Conservation (phyloP, 192 early-diverging fungal genomes). For the Hyaloraphidium curvatum region DNA sequence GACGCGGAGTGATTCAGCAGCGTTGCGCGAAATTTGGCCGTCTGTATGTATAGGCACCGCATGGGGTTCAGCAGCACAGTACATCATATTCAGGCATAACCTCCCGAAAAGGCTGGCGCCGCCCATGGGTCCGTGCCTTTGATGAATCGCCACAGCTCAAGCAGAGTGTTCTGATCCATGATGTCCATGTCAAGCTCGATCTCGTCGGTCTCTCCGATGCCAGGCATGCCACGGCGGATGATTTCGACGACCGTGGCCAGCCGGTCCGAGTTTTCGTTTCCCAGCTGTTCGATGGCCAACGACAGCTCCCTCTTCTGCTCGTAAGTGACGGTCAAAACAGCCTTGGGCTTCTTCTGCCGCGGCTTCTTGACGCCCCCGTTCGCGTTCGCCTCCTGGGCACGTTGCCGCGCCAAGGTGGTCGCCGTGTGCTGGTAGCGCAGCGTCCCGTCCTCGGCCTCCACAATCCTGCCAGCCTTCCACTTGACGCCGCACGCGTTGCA, state of each 20-base stretch:
- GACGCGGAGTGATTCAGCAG: too few relatives aligned
- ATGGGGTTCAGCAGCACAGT: too few relatives aligned
- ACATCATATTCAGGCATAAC: too few relatives aligned
- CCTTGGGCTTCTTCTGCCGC: not conserved
- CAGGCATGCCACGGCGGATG: not conserved
- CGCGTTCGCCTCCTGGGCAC: not conserved
- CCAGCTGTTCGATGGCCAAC: not conserved
- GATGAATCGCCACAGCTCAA: too few relatives aligned
- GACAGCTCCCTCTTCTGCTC: not conserved
- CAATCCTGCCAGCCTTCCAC: constrained; percentile 63
- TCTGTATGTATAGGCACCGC: too few relatives aligned
- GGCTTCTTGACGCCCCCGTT: not conserved
- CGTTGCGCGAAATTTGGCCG: too few relatives aligned
- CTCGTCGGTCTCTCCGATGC: not conserved
- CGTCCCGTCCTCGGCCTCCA: constrained; percentile 11
- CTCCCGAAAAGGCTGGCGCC: too few relatives aligned
- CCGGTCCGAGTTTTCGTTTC: not conserved
- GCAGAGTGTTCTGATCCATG: not conserved
- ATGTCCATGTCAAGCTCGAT: constrained; percentile 2
- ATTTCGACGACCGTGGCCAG: constrained; percentile 1
- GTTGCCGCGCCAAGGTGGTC: not conserved
- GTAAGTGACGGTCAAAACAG: not conserved
- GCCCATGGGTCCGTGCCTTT: too few relatives aligned
- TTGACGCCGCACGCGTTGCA: constrained; percentile 70
- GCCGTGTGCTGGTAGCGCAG: not conserved